Evolutionary conservation across 2,329 filamentous ascomycete genomes (phyloP).

Genomic region (Sarocladium kiliense): DNA sequence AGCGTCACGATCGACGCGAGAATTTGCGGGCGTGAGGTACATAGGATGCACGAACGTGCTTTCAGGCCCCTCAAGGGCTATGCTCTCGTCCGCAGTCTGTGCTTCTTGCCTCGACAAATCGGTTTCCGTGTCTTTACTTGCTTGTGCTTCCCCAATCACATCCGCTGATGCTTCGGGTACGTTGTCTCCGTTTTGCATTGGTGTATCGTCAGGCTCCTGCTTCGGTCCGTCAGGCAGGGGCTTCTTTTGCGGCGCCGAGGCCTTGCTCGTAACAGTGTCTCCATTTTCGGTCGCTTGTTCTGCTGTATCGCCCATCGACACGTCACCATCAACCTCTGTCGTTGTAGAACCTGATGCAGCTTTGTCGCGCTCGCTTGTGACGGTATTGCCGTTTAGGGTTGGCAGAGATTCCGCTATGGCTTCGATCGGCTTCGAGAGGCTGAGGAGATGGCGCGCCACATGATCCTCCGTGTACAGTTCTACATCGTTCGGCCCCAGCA

Average conservation of each 20-base stretch:
- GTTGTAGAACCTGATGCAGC: not conserved
- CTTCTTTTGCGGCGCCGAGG: not conserved
- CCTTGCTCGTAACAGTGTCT: not conserved
- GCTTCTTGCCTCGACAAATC: not conserved
- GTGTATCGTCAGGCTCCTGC: not conserved
- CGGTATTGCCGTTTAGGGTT: not conserved
- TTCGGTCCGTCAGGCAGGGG: slow-evolving; percentile 1
- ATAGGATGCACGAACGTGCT: slow-evolving; percentile 66
- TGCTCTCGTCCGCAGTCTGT: not conserved
- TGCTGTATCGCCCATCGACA: slow-evolving; percentile 13
- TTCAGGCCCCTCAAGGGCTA: slow-evolving; percentile 35
- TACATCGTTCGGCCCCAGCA: slow-evolving; percentile 51
- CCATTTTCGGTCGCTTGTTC: not conserved
- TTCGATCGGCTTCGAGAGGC: slow-evolving; percentile 18
- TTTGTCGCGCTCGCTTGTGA: slow-evolving; percentile 5
- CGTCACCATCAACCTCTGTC: slow-evolving; percentile 15
- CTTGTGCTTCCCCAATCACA: not conserved
- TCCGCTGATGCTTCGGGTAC: not conserved
- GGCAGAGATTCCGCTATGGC: not conserved
- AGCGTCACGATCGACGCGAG: slow-evolving; percentile 62
- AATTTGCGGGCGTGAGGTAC: slow-evolving; percentile 60
- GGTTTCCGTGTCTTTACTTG: slow-evolving; percentile 8
- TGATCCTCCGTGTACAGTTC: slow-evolving; percentile 48
- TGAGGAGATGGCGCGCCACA: slow-evolving; percentile 31
- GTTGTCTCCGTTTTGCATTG: slow-evolving; percentile 16